These are phyloP conservation scores for Xylaria sp. DNA, from an alignment of 2,329 filamentous ascomycete species.

Conservation along the genomic window DNA sequence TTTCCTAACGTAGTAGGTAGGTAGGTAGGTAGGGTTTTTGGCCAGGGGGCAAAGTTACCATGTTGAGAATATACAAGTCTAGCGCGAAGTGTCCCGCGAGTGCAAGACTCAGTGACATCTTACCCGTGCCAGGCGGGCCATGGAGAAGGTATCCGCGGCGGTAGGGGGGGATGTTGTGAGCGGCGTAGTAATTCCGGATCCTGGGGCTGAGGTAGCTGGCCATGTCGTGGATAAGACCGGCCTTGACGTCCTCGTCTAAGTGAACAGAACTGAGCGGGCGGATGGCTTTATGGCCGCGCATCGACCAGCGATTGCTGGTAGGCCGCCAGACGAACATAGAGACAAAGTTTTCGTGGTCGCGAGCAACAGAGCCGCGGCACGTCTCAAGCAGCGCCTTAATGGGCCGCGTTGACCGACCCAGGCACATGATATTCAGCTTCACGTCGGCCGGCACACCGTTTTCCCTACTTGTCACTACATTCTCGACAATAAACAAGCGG, in stretches of 20 bases:
- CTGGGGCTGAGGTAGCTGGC: conserved; percentile 64
- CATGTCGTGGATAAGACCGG: conserved; percentile 70
- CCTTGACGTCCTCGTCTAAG: conserved; percentile 50
- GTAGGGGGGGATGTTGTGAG: conserved; percentile 76
- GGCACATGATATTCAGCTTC: conserved; percentile 37
- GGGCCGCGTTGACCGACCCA: conserved; percentile 40
- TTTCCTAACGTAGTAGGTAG: too few species aligned
- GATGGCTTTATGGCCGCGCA: conserved; percentile 39
- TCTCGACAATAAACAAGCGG: conserved; percentile 39
- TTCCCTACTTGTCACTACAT: not conserved
- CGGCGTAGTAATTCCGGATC: conserved; percentile 66
- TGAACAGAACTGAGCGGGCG: conserved; percentile 42
- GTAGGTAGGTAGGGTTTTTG: conserved; percentile 1
- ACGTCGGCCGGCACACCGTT: too few species aligned
- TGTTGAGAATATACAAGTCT: conserved; percentile 73
- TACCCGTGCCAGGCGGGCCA: conserved; percentile 74
- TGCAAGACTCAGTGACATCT: conserved; percentile 76
- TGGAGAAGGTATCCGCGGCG: conserved; percentile 73
- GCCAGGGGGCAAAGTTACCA: conserved; percentile 49
- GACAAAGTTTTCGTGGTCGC: conserved; percentile 41
- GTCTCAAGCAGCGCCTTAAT: conserved; percentile 37
- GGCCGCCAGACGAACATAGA: conserved; percentile 40
- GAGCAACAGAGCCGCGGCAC: conserved; percentile 38
- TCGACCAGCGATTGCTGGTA: conserved; percentile 36
- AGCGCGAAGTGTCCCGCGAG: conserved; percentile 72